A percentile compares a stretch with the other conserved stretches of the same genome.
Evolutionary conservation across 331 rosid genomes (phyloP).

Genomic region (Rosa hybrid): DNA sequence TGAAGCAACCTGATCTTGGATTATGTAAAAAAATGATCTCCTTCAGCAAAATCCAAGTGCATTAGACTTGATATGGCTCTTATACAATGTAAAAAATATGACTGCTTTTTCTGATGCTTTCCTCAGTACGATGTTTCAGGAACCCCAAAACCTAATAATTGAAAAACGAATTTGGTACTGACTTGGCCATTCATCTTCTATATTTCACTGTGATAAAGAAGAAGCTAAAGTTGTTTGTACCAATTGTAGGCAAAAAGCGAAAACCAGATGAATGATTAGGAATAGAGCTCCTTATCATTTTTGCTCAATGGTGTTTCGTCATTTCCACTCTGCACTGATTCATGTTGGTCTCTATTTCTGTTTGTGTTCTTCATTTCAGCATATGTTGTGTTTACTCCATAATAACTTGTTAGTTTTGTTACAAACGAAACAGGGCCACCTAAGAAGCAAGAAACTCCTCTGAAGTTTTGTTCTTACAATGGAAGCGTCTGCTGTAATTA

Average conservation of each 20-base stretch:
- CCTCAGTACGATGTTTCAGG: slow-evolving; percentile 10
- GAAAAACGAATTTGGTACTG: neutral
- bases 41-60: too few relatives aligned
- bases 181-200: neutral
- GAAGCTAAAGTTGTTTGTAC: neutral
- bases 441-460: slow-evolving; percentile 15
- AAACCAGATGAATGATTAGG: slow-evolving; percentile 17
- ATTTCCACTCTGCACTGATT: slow-evolving; percentile 4
- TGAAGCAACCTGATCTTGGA: neutral
- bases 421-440: neutral
- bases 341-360: slow-evolving; percentile 8
- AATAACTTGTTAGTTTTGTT: neutral
- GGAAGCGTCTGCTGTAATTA: slow-evolving; percentile 31
- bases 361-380: neutral
- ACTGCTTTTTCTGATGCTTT: neutral
- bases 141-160: slow-evolving; percentile 13
- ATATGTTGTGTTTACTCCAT: neutral
- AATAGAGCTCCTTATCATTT: slow-evolving; percentile 7
- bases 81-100: neutral
- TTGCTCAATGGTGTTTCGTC: slow-evolving; percentile 17
- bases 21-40: neutral
- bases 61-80: too few relatives aligned
- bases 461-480: slow-evolving; percentile 28
- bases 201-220: neutral
- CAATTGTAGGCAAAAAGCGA: too few relatives aligned